Conservation (phyloP, 2,329 filamentous ascomycete genomes). For the Cucurbitaria berberidis region DNA sequence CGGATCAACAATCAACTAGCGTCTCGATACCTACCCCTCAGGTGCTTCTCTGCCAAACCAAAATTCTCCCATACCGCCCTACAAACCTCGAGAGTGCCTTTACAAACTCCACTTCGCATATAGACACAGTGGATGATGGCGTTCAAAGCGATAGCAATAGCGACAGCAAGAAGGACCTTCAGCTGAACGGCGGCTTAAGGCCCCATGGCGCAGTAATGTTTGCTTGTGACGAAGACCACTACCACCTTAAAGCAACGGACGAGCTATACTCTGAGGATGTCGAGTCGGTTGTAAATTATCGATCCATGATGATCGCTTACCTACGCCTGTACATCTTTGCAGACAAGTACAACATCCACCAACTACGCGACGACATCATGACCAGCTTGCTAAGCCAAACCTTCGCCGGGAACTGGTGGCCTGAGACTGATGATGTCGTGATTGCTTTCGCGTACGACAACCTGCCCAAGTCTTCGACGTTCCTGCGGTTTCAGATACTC, state of each 20-base stretch:
- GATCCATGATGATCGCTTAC: not conserved
- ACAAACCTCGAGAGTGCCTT: no score
- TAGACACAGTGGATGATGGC: no score
- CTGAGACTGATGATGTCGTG: not conserved
- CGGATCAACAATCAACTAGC: not conserved
- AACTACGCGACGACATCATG: conserved; percentile 17
- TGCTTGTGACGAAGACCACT: no score
- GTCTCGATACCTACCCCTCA: not conserved
- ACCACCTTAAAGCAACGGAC: no score
- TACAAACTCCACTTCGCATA: no score
- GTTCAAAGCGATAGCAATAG: no score
- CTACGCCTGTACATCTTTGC: conserved; percentile 20
- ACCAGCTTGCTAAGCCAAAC: conserved; percentile 10
- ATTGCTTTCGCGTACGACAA: conserved; percentile 3
- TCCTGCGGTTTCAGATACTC: not conserved
- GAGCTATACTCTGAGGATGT: no score
- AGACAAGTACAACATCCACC: conserved; percentile 15
- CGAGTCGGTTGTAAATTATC: no score
- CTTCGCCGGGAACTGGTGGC: conserved; percentile 4
- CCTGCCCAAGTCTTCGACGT: conserved; percentile 5
- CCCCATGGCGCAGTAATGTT: no score
- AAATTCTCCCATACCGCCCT: not conserved
- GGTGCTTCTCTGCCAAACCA: no score
- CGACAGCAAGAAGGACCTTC: no score
- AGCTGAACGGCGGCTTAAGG: no score